phyloP scores from a whole-genome alignment of 176 grass and related monocot species.

The Eragrostis nindensis region DNA sequence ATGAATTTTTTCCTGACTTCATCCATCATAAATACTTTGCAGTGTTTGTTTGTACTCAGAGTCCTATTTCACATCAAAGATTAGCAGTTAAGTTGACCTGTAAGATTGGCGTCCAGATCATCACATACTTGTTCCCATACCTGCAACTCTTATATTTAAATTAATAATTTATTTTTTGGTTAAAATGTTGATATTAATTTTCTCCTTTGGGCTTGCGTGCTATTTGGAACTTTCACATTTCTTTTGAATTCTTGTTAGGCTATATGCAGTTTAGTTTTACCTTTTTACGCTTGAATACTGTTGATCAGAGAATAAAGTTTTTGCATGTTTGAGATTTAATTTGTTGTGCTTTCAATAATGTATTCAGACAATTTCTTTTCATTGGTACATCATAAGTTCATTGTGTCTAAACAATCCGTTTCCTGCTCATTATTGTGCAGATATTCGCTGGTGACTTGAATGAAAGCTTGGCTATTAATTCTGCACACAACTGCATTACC shows the following conservation, averaged over 20 bases:
- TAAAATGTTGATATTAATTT: neutral
- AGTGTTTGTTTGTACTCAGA: too few species aligned
- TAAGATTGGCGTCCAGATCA: neutral
- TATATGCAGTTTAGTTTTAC: neutral
- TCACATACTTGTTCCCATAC: neutral
- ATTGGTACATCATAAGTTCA: conserved; percentile 15
- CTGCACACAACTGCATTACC: too few species aligned
- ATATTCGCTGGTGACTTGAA: conserved; percentile 13
- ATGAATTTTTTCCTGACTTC: neutral
- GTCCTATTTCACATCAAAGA: too few species aligned
- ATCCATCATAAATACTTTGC: too few species aligned
- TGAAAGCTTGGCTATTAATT: conserved; percentile 16
- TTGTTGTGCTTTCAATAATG: neutral
- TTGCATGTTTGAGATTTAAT: conserved; percentile 18
- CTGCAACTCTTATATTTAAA: neutral
- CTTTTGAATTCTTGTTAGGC: conserved; percentile 5
- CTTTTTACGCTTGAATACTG: neutral
- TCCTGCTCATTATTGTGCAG: conserved; percentile 18
- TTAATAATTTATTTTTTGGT: neutral
- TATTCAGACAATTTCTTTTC: conserved; percentile 25
- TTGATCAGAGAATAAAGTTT: neutral
- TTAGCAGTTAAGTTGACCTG: neutral
- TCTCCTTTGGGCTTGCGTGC: neutral
- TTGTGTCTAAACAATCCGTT: neutral
- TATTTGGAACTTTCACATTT: conserved; percentile 16